Percentiles rank a stretch among this genome's conserved stretches.
These are phyloP conservation scores for Moelleriella libera DNA, from an alignment of 2,329 filamentous ascomycete species.

Conservation along the genomic window DNA sequence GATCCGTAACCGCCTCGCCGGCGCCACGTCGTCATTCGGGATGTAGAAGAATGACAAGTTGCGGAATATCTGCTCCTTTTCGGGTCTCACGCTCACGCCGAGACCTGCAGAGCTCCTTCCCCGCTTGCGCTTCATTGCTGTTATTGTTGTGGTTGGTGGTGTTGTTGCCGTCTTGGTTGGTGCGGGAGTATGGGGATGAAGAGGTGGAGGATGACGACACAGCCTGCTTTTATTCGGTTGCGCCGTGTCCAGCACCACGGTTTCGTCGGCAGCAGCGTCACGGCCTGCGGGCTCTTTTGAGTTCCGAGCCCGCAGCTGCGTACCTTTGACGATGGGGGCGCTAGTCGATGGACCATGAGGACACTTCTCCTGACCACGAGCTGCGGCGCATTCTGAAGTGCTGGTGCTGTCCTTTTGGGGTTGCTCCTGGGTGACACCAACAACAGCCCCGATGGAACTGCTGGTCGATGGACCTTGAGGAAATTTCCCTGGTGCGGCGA, in stretches of 20 bases:
- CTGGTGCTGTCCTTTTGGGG: too few species aligned
- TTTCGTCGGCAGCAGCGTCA: conserved; percentile 9
- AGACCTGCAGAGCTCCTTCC: conserved; percentile 5
- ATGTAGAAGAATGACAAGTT: conserved; percentile 61
- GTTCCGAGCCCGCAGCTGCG: conserved; percentile 7
- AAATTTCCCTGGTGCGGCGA: too few species aligned
- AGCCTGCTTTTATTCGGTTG: conserved; percentile 14
- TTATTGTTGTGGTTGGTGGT: conserved; percentile 10
- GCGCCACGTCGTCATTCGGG: conserved; percentile 62
- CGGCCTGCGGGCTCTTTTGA: background rate
- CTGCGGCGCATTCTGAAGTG: too few species aligned
- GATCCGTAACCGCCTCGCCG: conserved; percentile 55
- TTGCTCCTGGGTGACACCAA: background rate
- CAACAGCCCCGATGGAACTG: too few species aligned
- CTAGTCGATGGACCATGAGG: background rate
- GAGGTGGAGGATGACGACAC: too few species aligned
- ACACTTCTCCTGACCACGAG: background rate
- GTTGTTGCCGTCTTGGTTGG: background rate
- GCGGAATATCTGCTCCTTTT: conserved; percentile 43
- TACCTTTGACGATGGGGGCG: conserved; percentile 14
- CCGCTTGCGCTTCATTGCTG: conserved; percentile 26
- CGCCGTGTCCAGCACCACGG: conserved; percentile 13
- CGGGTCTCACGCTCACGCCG: conserved; percentile 29
- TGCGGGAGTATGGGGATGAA: too few species aligned
- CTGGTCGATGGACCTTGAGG: too few species aligned